Percentiles rank a stretch among this genome's conserved stretches.
Conservation (phyloP, 306 rosid species). For the Sechiopsis laciniata region DNA sequence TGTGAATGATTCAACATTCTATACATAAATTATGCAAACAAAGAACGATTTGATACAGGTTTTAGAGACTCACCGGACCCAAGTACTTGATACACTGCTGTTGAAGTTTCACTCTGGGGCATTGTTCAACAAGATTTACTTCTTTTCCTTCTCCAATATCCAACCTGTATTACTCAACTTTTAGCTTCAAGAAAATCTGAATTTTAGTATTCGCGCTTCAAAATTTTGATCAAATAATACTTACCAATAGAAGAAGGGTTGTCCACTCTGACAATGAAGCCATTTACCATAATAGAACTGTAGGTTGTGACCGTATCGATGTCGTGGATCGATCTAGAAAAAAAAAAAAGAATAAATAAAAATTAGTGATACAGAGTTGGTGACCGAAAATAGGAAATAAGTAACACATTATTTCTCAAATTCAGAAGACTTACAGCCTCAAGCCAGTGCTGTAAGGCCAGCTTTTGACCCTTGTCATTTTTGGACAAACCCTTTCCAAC, state of each 20-base stretch:
- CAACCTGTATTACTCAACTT: constrained; percentile 27
- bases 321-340: constrained; percentile 44
- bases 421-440: constrained; percentile 37
- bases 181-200: background rate
- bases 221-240: background rate
- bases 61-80: constrained; percentile 31
- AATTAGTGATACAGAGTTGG: background rate
- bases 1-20: background rate
- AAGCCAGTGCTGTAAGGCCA: constrained; percentile 46
- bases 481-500: constrained; percentile 38
- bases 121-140: constrained; percentile 33
- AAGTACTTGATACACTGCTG: constrained; percentile 41
- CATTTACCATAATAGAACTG: constrained; percentile 39
- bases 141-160: constrained; percentile 44
- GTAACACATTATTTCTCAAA: background rate
- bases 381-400: background rate
- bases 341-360: background rate
- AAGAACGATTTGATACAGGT: background rate
- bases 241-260: constrained; percentile 47
- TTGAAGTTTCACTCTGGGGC: constrained; percentile 37
- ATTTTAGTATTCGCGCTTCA: background rate
- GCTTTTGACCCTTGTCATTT: constrained; percentile 39
- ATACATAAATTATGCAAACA: background rate
- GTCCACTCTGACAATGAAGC: constrained; percentile 30
- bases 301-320: constrained; percentile 43